Evolutionary conservation across 805 yeast species (phyloP), one percentile per base, ranked within the genome.

Genomic region (Dipodascopsis uninucleata): DNA sequence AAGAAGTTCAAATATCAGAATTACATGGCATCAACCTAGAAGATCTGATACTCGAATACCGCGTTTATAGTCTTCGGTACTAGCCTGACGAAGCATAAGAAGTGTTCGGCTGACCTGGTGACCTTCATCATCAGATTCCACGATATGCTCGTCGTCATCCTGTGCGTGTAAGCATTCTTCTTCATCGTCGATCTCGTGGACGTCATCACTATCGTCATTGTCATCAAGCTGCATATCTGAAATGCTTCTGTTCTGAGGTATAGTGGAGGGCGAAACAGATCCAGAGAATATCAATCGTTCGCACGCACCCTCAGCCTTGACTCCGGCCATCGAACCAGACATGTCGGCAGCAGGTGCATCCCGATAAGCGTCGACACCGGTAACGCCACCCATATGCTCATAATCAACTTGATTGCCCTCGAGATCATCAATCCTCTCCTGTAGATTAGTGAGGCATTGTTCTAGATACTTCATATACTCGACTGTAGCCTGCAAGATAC

Each of bases 401-500:
- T n/a, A n/a, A n/a, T n/a, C n/a, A n/a, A n/a, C n/a, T n/a, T n/a
- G n/a, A n/a, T n/a, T n/a, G n/a, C 34, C 16, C 23, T 47, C 52
- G 3, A 39, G 20, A 12, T 22, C 17, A 22, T 41, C 47, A n/a
- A 49, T 38, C n/a, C 53, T 37, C 1, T 36, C 14, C 34, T 47
- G 55, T 18, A 50, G 33, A 25, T 48, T 45, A 22, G 37, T 32
- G 10, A 50, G 24, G 38, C 55, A 50, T 4, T 39, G 40, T 61
- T 84, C 88, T 38, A 85, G 69, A 58, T 83, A 82, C 49, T 78
- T 71, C 51, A 85, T 80, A 59, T 85, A 85, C 58, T 83, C 89
- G 20, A 85, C 94, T 0, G 90, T 78, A n/a, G 85, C 80, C 61
- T 85, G 88, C 32, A 85, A 66, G 23, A 85, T 82, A 3, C 88